Conservation (phyloP, 2,329 filamentous ascomycete genomes). For the Aspergillus spinulosporus region DNA sequence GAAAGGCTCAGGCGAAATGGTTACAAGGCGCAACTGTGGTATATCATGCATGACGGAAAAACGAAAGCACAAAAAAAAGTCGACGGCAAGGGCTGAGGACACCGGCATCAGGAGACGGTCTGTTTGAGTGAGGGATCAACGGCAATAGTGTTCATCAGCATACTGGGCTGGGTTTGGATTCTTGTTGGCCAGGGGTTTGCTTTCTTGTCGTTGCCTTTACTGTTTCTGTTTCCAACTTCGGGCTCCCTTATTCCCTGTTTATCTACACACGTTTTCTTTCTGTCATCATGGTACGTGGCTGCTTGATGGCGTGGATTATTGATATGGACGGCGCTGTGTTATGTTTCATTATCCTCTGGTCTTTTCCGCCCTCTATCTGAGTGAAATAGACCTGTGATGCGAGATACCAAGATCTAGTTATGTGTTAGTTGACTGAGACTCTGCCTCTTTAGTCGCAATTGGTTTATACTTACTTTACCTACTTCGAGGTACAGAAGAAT, state of each 20-base stretch:
- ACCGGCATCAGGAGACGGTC: slow-evolving; percentile 3
- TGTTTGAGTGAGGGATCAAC: slow-evolving; percentile 6
- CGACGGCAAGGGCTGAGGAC: slow-evolving; percentile 11
- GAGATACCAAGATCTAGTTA: slow-evolving; percentile 44
- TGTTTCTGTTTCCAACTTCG: slow-evolving; percentile 22
- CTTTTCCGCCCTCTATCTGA: slow-evolving; percentile 31
- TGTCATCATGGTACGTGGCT: slow-evolving; percentile 33
- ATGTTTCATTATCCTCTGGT: slow-evolving; percentile 32
- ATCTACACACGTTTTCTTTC: slow-evolving; percentile 20
- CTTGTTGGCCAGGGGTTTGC: slow-evolving; percentile 20
- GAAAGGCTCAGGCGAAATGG: slow-evolving; percentile 43
- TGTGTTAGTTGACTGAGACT: slow-evolving; percentile 24
- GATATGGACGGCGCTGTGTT: slow-evolving; percentile 39
- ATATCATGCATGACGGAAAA: slow-evolving; percentile 24
- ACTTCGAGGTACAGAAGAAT: neutral
- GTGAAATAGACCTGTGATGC: slow-evolving; percentile 43
- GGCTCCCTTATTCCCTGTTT: slow-evolving; percentile 16
- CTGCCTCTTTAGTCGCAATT: slow-evolving; percentile 12
- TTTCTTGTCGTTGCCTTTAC: slow-evolving; percentile 18
- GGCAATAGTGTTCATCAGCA: slow-evolving; percentile 8
- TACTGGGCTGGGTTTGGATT: slow-evolving; percentile 15
- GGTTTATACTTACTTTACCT: slow-evolving; percentile 10
- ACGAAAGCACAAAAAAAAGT: slow-evolving; percentile 12
- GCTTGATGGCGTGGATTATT: slow-evolving; percentile 36
- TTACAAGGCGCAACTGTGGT: slow-evolving; percentile 40